phyloP scores from a whole-genome alignment of 2,329 filamentous ascomycete species.

The Akanthomyces uredinophilus region DNA sequence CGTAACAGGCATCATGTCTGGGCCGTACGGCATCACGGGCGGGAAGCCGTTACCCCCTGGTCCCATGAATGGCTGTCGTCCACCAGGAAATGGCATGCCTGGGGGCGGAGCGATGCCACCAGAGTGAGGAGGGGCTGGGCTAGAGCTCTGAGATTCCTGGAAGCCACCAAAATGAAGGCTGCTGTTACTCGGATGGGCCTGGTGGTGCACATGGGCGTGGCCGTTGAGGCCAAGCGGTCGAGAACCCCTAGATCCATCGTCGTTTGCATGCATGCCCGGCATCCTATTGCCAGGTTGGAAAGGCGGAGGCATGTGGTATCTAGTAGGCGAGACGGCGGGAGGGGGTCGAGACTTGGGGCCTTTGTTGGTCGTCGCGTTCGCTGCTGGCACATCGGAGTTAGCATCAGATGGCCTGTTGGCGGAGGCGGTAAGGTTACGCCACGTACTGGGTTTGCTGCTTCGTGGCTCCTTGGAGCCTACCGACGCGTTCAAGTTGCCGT shows the following conservation, averaged over 20 bases:
- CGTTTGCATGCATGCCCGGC: slow-evolving; percentile 27
- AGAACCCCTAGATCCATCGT: slow-evolving; percentile 28
- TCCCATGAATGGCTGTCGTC: slow-evolving; percentile 30
- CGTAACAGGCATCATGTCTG: slow-evolving; percentile 30
- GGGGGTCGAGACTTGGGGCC: slow-evolving; percentile 25
- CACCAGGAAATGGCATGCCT: slow-evolving; percentile 33
- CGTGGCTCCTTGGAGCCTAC: slow-evolving; percentile 4
- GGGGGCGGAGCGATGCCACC: slow-evolving; percentile 45
- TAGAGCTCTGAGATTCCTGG: slow-evolving; percentile 51
- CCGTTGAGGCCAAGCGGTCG: slow-evolving; percentile 31
- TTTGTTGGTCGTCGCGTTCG: slow-evolving; percentile 16
- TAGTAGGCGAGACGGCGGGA: slow-evolving; percentile 28
- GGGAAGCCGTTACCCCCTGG: slow-evolving; percentile 32
- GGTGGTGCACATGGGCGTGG: slow-evolving; percentile 37
- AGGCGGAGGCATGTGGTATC: slow-evolving; percentile 40
- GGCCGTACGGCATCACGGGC: slow-evolving; percentile 32
- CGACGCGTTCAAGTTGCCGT: background rate
- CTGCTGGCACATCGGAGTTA: slow-evolving; percentile 15
- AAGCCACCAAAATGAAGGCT: slow-evolving; percentile 54
- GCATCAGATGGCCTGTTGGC: background rate
- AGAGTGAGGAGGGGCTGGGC: slow-evolving; percentile 48
- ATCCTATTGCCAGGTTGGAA: slow-evolving; percentile 34
- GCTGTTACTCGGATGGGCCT: slow-evolving; percentile 48
- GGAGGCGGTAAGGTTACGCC: background rate
- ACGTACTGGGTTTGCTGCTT: slow-evolving; percentile 17